Conservation (phyloP, 2,329 filamentous ascomycete species). For the Cladosporium sp. region DNA sequence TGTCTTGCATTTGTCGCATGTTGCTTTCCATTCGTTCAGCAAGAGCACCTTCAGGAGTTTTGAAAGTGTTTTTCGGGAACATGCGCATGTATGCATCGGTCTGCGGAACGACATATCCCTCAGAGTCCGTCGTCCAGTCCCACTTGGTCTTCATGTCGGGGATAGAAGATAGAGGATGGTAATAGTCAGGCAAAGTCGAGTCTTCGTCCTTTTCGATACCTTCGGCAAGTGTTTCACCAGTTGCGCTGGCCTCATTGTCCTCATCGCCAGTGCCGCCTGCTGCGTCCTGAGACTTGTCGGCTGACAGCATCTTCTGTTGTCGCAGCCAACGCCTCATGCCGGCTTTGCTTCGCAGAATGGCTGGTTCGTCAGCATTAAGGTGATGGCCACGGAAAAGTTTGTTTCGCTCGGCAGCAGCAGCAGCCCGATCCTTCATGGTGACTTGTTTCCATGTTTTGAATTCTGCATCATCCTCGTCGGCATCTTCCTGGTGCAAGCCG, state of each 20-base stretch:
- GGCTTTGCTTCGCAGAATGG: slow-evolving; percentile 75
- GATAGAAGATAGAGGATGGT: slow-evolving; percentile 78
- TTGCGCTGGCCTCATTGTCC: slow-evolving; percentile 44
- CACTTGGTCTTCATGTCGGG: slow-evolving; percentile 76
- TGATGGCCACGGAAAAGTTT: slow-evolving; percentile 80
- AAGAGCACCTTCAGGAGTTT: slow-evolving; percentile 68
- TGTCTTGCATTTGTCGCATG: slow-evolving; percentile 93
- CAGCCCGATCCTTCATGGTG: slow-evolving; percentile 90
- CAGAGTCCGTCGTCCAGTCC: slow-evolving; percentile 83
- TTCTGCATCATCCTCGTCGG: slow-evolving; percentile 80
- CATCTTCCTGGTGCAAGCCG: slow-evolving; percentile 66
- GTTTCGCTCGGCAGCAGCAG: slow-evolving; percentile 79
- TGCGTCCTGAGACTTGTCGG: slow-evolving; percentile 43
- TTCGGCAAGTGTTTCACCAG: slow-evolving; percentile 78
- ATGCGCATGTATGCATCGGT: slow-evolving; percentile 79
- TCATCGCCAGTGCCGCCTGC: slow-evolving; percentile 44
- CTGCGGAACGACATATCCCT: slow-evolving; percentile 84
- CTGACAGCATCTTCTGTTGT: slow-evolving; percentile 57
- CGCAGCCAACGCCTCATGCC: slow-evolving; percentile 87
- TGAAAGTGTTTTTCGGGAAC: slow-evolving; percentile 70
- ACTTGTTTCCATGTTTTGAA: slow-evolving; percentile 99
- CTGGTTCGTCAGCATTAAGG: slow-evolving; percentile 82
- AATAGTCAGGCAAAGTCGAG: slow-evolving; percentile 86
- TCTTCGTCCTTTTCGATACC: slow-evolving; percentile 90
- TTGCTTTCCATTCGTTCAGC: slow-evolving; percentile 82